phyloP scores from a whole-genome alignment of 495 filamentous ascomycete genomes.

The Saxispiralis lemnorum region DNA sequence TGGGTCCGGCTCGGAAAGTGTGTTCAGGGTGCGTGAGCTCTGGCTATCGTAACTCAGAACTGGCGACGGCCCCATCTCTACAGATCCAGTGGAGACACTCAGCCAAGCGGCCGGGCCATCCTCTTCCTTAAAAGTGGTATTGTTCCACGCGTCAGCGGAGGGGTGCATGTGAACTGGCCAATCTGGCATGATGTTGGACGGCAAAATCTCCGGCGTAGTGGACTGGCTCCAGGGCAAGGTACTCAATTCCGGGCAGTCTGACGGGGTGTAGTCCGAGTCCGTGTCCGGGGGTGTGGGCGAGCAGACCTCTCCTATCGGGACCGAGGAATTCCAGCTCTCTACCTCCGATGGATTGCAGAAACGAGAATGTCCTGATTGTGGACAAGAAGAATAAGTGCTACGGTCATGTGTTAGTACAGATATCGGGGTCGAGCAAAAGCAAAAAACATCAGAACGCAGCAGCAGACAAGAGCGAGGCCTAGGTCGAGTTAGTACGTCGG shows the following conservation, averaged over 20 bases:
- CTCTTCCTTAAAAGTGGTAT: too few species aligned
- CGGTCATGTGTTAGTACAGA: not conserved
- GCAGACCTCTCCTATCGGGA: constrained; percentile 2
- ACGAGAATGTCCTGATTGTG: constrained; percentile 1
- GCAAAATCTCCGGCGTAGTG: not conserved
- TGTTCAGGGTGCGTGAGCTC: constrained; percentile 12
- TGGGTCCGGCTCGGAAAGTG: constrained; percentile 10
- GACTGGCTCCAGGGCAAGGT: constrained; percentile 1
- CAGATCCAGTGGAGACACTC: not conserved
- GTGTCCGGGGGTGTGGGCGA: constrained; percentile 9
- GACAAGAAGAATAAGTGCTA: not conserved
- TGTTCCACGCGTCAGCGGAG: too few species aligned
- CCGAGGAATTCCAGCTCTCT: constrained; percentile 9
- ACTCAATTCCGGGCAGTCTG: constrained; percentile 8
- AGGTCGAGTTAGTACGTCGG: not conserved
- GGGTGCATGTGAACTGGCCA: too few species aligned
- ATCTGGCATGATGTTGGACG: too few species aligned
- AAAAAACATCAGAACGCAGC: not conserved
- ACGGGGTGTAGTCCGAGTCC: constrained; percentile 5
- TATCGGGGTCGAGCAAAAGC: not conserved
- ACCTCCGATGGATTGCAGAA: constrained; percentile 7
- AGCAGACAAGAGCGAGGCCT: not conserved
- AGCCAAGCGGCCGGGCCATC: not conserved
- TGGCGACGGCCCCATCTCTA: constrained; percentile 11
- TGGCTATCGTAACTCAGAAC: constrained; percentile 15